Evolutionary conservation across 495 filamentous ascomycete species (phyloP), one percentile per base, ranked within the genome.

Genomic region (Podospora appendiculata): DNA sequence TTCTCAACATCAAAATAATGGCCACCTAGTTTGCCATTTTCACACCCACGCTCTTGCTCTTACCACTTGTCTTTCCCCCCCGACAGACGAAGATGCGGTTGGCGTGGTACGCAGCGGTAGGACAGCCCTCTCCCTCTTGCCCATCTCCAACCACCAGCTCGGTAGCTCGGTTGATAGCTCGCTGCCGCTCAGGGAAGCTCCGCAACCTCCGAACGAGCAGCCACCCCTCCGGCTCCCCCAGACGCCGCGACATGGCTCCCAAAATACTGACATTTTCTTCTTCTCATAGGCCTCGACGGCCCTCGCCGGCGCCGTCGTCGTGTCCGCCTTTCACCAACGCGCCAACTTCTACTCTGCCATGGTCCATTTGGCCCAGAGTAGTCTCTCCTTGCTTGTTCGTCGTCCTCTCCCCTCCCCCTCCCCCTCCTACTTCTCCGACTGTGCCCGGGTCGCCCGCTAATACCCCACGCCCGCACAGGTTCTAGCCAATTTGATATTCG

Each of bases 261-360:
- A 16, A 25, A 34, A 41, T 38, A 32, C 58, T 64, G 34, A 64
- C 61, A 49, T 51, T 8, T 38, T 13, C 8, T 45, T 9, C 11
- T 32, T 45, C 10, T 32, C n/a, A 25, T 32, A 64, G 64, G 53
- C 48, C 51, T 62, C 62, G n/a, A 50, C 55, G 38, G 59, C 52
- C 45, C 57, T 62, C 32, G 64, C 64, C 35, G 57, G 49, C 48
- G 49, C 51, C 48, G 59, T 62, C 12, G 53, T 97, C 52, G 69
- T 94, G 45, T 90, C 89, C 61, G 94, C 93, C 42, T 89, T 96
- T 69, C 88, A 93, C 64, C 87, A 97, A 69, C 81, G 93, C 57
- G 80, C 93, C 49, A 98, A 98, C 65, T 97, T 97, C 80, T 98
- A 98, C 69, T 87, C 92, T 13, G 90, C 92, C 48, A 90, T 88